Conservation (phyloP, 2,329 filamentous ascomycete species). For the Pyricularia sp. region DNA sequence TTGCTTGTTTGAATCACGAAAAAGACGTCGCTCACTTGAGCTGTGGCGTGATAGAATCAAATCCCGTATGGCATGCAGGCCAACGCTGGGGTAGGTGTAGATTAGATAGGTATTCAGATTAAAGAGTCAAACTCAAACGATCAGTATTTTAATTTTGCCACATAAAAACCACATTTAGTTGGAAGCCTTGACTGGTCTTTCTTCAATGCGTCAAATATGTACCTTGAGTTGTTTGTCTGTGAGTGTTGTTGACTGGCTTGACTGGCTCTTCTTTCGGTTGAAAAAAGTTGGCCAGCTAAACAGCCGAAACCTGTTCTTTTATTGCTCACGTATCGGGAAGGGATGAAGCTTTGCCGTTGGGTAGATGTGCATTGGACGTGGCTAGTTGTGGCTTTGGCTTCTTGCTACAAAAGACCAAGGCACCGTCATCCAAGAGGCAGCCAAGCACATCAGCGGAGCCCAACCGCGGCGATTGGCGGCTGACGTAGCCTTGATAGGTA, state of each 20-base stretch:
- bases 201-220: neutral
- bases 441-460: neutral
- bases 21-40: neutral
- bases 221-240: neutral
- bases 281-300: neutral
- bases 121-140: neutral
- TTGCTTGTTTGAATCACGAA: neutral
- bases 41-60: neutral
- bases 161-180: neutral
- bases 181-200: neutral
- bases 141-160: neutral
- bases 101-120: neutral
- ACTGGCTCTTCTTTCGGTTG: neutral
- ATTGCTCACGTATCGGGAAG: neutral
- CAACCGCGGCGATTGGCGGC: neutral
- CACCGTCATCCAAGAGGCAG: neutral
- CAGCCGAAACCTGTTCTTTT: neutral
- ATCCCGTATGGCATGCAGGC: neutral
- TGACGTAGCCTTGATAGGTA: neutral
- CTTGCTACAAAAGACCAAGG: neutral
- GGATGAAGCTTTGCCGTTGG: neutral
- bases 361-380: neutral
- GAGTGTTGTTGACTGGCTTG: neutral
- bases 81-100: neutral
- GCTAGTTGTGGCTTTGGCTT: neutral